Base-by-base conservation (phyloP, 805 yeast genomes). In the Ogataea minuta region DNA sequence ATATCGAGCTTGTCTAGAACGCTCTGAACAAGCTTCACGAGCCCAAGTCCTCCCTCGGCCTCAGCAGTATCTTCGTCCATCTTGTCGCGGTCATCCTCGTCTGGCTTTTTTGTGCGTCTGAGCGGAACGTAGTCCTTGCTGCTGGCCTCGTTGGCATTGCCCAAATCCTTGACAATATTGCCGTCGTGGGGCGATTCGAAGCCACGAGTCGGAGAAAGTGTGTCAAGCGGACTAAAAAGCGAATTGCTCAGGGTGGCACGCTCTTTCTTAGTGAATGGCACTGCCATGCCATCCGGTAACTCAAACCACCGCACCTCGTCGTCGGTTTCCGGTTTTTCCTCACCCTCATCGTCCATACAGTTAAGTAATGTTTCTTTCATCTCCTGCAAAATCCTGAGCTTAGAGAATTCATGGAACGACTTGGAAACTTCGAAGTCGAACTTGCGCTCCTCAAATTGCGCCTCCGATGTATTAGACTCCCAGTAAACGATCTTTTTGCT, bases 81-180 rank as follows among this genome's bases (percentile, higher is more conserved):
- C 35, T 50, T 50, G 28, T 53, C 56, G 15, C 50, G 70, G 17
- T 55, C 56, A n/a, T 48, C 60, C 6, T 54, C 58, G 19, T 57
- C 62, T 5, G 54, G 53, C 34, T 50, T 72, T 32, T 71, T 64
- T 11, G 76, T 64, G 51, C 93, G 70, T 55, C 85, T 82, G 50
- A 82, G 60, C 21, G 95, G 93, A 16, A 84, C 77, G 54, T 84
- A 84, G 53, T 84, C 88, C 49, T 81, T 78, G 53, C 64, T 71
- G 45, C 56, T 52, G 14, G 46, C 51, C 29, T 59, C 64, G 17
- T 55, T 44, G 10, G 49, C 49, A n/a, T 47, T 52, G 2, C 60
- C 62, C 7, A 59, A 33, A 13, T 21, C 30, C 24, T 55, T 49
- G 21, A 57, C 51, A 34, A 81, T 70, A 19, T 75, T 76, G 21